Evolutionary conservation across 2,329 filamentous ascomycete species (phyloP).

Genomic region (Colletotrichum sp.): DNA sequence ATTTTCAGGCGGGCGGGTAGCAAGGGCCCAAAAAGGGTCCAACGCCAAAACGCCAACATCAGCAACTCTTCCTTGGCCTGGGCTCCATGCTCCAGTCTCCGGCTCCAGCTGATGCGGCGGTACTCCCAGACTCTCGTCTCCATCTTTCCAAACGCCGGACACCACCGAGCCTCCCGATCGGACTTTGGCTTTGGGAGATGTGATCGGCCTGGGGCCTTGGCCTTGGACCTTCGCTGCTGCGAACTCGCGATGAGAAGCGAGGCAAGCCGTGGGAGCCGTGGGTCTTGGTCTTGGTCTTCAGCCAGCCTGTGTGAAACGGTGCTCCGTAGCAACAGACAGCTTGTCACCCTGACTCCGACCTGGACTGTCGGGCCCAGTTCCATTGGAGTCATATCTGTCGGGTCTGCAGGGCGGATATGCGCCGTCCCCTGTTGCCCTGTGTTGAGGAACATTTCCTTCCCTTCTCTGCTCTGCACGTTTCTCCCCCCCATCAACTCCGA

Average conservation of each 20-base stretch:
- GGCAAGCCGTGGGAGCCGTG: slow-evolving; percentile 11
- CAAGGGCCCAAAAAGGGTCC: slow-evolving; percentile 9
- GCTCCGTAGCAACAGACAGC: slow-evolving; percentile 8
- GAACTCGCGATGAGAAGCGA: neutral
- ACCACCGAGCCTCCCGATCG: slow-evolving; percentile 21
- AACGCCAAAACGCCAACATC: slow-evolving; percentile 3
- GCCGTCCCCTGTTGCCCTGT: neutral
- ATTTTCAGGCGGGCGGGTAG: neutral
- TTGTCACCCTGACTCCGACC: slow-evolving; percentile 5
- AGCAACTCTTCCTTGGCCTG: neutral
- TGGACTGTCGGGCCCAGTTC: slow-evolving; percentile 8
- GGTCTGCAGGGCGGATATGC: slow-evolving; percentile 14
- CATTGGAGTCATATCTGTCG: slow-evolving; percentile 13
- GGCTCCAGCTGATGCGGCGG: slow-evolving; percentile 13
- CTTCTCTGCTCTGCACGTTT: neutral
- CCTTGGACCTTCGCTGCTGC: neutral
- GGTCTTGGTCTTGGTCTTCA: neutral
- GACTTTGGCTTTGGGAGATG: slow-evolving; percentile 11
- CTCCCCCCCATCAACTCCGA: neutral
- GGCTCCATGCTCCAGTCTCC: slow-evolving; percentile 4
- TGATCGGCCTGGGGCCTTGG: neutral
- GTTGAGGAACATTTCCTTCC: neutral
- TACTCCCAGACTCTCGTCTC: slow-evolving; percentile 12
- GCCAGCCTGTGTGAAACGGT: slow-evolving; percentile 20
- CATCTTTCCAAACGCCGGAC: slow-evolving; percentile 17